Percentiles rank a stretch among this genome's conserved stretches.
These are phyloP conservation scores for Fomes fomentarius DNA, from an alignment of 1,284 basidiomycete species.

Conservation along the genomic window DNA sequence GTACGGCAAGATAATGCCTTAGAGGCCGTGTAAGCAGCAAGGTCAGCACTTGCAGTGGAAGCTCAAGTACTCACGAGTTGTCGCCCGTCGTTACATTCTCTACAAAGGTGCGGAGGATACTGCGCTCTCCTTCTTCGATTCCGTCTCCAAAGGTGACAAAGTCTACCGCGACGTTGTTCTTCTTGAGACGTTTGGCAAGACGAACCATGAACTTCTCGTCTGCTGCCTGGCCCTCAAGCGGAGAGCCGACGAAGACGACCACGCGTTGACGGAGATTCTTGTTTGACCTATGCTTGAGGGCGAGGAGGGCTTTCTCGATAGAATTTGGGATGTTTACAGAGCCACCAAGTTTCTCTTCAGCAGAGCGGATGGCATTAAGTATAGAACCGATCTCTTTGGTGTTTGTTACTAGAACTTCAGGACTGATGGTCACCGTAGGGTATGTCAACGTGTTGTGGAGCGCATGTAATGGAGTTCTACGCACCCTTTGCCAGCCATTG, in stretches of 20 bases:
- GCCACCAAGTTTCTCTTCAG: constrained; percentile 76
- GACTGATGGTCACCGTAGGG: constrained; percentile 48
- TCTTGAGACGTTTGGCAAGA: constrained; percentile 97
- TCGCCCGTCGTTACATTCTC: constrained; percentile 79
- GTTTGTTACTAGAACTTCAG: constrained; percentile 94
- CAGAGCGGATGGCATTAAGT: constrained; percentile 76
- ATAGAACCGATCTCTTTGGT: constrained; percentile 96
- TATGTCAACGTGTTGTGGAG: background rate
- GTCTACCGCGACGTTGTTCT: constrained; percentile 98
- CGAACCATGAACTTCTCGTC: constrained; percentile 81
- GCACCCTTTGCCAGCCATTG: constrained; percentile 94
- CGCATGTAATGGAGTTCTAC: constrained; percentile 30
- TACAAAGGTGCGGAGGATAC: constrained; percentile 74
- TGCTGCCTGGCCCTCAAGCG: constrained; percentile 66
- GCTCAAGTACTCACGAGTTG: constrained; percentile 68
- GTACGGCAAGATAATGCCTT: constrained; percentile 85
- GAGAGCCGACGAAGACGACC: constrained; percentile 92
- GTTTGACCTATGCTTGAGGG: constrained; percentile 97
- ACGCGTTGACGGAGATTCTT: constrained; percentile 97
- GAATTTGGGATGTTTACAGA: constrained; percentile 86
- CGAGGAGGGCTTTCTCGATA: constrained; percentile 93
- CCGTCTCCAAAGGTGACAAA: constrained; percentile 82
- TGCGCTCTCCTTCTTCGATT: constrained; percentile 66
- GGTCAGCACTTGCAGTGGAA: background rate
- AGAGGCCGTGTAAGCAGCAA: background rate